Base-by-base conservation (phyloP, 2,329 filamentous ascomycete genomes). In the Cryphonectria radicalis region DNA sequence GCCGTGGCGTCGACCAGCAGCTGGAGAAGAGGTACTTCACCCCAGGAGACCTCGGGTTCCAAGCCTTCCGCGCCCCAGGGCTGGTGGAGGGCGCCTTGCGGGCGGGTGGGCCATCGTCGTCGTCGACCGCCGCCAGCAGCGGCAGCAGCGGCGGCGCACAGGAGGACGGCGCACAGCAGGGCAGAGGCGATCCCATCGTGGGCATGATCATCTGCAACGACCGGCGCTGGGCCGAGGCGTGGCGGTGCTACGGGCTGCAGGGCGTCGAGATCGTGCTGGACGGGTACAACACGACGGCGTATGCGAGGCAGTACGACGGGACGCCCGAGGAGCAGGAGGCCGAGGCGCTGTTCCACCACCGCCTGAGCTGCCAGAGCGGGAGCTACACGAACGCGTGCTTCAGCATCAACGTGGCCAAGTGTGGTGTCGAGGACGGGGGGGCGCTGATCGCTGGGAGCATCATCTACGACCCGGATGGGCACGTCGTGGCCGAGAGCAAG, bases 181-280 rank as follows among this genome's bases (percentile, higher is more conserved):
- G 82, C 72, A 82, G 80, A 70, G 84, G 84, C 1, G 86, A 88
- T 74, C 83, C 85, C 1, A 86, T 88, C 60, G 67, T 88, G 80
- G 86, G 78, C 28, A 87, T 87, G 85, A 80, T 88, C 76, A 87
- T 88, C 69, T 88, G 86, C 78, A 88, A 88, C 74, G 86, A 88
- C 76, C 78, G 85, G 5, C 80, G 86, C 10, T 88, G 86, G 86
- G 80, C 84, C 1, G 86, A 88, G 74, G 83, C 82, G 0, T 88
- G 86, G 86, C 78, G 86, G 46, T 80, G 80, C 25, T 85, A 87
- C 73, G 84, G 85, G 0, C 78, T 88, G 14, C 76, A 80, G 69
- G 85, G 84, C 65, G 75, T 75, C 1, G 78, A 80, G 67, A 73
- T 80, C 40, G 68, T 80, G 13, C 73, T 78, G 42, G 75, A 75